Evolutionary conservation across 352 stramenopile species (phyloP).

Genomic region (Phytophthora fragariae): DNA sequence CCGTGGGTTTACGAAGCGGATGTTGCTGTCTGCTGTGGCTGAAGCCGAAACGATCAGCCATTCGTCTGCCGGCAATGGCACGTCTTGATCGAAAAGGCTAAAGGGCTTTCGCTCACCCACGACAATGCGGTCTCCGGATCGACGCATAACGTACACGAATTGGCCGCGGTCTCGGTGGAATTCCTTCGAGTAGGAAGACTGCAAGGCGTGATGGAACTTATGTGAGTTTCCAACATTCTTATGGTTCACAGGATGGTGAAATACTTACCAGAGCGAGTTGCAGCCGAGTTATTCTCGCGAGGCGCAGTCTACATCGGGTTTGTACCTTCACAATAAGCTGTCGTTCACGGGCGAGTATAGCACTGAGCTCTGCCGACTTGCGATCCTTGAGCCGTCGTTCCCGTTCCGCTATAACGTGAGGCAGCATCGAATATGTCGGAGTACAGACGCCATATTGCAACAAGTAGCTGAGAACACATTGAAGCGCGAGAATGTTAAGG

Average conservation of each 20-base stretch:
- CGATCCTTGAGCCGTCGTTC: slow-evolving; percentile 6
- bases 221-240: not conserved
- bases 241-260: slow-evolving; percentile 1
- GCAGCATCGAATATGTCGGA: slow-evolving; percentile 52
- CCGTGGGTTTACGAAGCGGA: slow-evolving; percentile 53
- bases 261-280: slow-evolving; percentile 46
- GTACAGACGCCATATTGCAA: slow-evolving; percentile 28
- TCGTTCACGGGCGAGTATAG: slow-evolving; percentile 19
- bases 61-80: slow-evolving; percentile 52
- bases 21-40: not conserved
- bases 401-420: slow-evolving; percentile 41
- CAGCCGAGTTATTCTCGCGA: slow-evolving; percentile 45
- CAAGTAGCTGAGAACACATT: slow-evolving; percentile 51
- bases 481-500: slow-evolving; percentile 35
- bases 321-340: slow-evolving; percentile 47
- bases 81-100: slow-evolving; percentile 57
- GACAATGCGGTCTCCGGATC: slow-evolving; percentile 11
- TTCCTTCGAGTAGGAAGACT: slow-evolving; percentile 57
- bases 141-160: slow-evolving; percentile 52
- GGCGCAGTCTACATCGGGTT: slow-evolving; percentile 33
- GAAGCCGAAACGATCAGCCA: slow-evolving; percentile 38
- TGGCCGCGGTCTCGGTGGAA: slow-evolving; percentile 36
- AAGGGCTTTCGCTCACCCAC: slow-evolving; percentile 46
- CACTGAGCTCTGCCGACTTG: not conserved
- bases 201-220: not conserved